Evolutionary conservation across 2,329 filamentous ascomycete species (phyloP).

Genomic region (Venturia oleaginea): DNA sequence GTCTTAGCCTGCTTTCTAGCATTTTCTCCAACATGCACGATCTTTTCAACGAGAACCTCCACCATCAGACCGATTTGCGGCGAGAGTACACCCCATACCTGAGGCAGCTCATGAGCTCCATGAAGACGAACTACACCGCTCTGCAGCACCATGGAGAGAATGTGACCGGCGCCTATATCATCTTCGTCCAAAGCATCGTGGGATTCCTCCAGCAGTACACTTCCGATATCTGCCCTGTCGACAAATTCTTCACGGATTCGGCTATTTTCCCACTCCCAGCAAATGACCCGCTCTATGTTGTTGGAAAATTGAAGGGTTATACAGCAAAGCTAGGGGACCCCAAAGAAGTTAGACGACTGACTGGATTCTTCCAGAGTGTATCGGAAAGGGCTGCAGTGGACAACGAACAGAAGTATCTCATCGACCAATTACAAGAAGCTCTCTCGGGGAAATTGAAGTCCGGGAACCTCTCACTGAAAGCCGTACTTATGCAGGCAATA

Average conservation of each 20-base stretch:
- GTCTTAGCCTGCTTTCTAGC: constrained; percentile 46
- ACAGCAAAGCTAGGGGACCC: constrained; percentile 41
- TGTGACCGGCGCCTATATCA: constrained; percentile 47
- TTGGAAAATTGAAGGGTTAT: constrained; percentile 51
- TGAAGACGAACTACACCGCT: constrained; percentile 53
- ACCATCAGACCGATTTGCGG: constrained; percentile 27
- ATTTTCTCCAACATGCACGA: constrained; percentile 50
- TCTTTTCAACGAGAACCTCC: constrained; percentile 23
- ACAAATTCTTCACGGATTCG: constrained; percentile 53
- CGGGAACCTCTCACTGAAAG: constrained; percentile 39
- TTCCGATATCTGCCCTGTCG: constrained; percentile 46
- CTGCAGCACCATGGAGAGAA: constrained; percentile 28
- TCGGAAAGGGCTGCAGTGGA: constrained; percentile 50
- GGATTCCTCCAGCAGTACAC: constrained; percentile 53
- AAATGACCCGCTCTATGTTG: constrained; percentile 52
- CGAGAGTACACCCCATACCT: constrained; percentile 44
- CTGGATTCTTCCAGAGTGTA: constrained; percentile 50
- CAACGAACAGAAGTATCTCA: constrained; percentile 47
- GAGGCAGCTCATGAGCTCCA: constrained; percentile 48
- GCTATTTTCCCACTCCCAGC: constrained; percentile 50
- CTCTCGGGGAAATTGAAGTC: constrained; percentile 37
- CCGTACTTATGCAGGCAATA: constrained; percentile 44
- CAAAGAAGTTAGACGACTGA: constrained; percentile 45
- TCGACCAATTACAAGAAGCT: constrained; percentile 43
- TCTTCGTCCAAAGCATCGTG: constrained; percentile 52